A percentile compares a stretch with the other conserved stretches of the same genome.
phyloP scores from a whole-genome alignment of 108 stramenopile genomes.

The Parietichytrium sp. region DNA sequence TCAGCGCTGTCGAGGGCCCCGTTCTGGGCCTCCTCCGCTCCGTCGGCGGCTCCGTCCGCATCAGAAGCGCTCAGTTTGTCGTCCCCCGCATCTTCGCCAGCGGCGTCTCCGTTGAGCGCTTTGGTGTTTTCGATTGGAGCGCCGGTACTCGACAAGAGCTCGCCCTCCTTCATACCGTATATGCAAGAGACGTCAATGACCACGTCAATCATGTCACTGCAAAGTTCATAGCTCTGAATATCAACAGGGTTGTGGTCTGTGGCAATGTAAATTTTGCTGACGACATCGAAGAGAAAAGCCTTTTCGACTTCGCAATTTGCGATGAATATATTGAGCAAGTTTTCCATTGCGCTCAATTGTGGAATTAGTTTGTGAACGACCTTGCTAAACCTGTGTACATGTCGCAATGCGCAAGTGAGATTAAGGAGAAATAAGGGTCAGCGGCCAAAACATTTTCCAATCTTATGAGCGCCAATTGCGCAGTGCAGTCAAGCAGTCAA shows the following conservation, averaged over 20 bases:
- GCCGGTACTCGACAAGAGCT: conserved; percentile 14
- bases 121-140: conserved; percentile 9
- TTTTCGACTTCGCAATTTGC: conserved; percentile 93
- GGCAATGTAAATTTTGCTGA: conserved; percentile 87
- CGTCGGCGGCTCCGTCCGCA: conserved; percentile 61
- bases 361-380: conserved; percentile 86
- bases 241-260: conserved; percentile 96
- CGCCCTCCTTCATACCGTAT: conserved; percentile 71
- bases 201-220: conserved; percentile 98
- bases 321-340: conserved; percentile 87
- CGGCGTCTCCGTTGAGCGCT: neutral
- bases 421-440: too few relatives aligned
- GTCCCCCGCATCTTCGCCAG: conserved; percentile 53
- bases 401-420: too few relatives aligned
- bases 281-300: conserved; percentile 95
- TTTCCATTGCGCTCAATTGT: conserved; percentile 85
- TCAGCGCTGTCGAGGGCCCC: neutral
- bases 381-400: too few relatives aligned
- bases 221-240: conserved; percentile 90
- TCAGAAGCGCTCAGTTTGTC: conserved; percentile 71
- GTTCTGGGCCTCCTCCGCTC: conserved; percentile 28
- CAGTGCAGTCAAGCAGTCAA: too few relatives aligned
- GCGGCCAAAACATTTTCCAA: too few relatives aligned
- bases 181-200: conserved; percentile 97
- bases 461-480: too few relatives aligned